A percentile compares a stretch with the other conserved stretches of the same genome.
These are phyloP conservation scores for Geum urbanum DNA, from an alignment of 306 rosid species.

Conservation along the genomic window DNA sequence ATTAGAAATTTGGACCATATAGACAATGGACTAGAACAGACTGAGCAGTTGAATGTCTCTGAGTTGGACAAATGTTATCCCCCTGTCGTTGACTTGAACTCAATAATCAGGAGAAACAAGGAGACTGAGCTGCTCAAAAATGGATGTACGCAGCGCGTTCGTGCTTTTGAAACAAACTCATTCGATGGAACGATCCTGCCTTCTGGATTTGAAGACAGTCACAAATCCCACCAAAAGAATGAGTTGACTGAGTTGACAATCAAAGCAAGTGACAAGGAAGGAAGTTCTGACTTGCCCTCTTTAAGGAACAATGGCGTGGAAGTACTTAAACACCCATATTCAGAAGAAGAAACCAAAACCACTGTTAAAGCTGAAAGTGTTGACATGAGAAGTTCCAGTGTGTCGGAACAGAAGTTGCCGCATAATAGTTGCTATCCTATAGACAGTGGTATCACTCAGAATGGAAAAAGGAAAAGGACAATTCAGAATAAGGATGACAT, in stretches of 20 bases:
- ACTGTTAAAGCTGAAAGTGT: conserved; percentile 23
- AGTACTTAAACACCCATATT: conserved; percentile 13
- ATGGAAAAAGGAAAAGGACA: conserved; percentile 23
- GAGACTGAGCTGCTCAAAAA: conserved; percentile 63
- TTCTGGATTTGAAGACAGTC: conserved; percentile 27
- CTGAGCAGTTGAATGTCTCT: conserved; percentile 30
- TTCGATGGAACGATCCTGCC: conserved; percentile 40
- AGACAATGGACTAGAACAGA: conserved; percentile 25
- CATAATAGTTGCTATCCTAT: conserved; percentile 10
- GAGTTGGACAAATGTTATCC: conserved; percentile 29
- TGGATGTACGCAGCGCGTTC: conserved; percentile 81
- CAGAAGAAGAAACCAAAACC: conserved; percentile 32
- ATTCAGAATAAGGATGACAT: conserved; percentile 19
- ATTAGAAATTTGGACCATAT: conserved; percentile 23
- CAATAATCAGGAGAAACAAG: conserved; percentile 69
- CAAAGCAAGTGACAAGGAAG: conserved; percentile 30
- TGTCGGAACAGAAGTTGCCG: conserved; percentile 19
- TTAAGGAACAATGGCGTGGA: conserved; percentile 19
- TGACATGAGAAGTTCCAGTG: conserved; percentile 18
- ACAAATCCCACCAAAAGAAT: conserved; percentile 22
- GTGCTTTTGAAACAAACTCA: conserved; percentile 67
- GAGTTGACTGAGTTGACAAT: conserved; percentile 31
- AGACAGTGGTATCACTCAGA: conserved; percentile 12
- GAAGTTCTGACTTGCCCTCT: conserved; percentile 14
- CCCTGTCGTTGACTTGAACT: conserved; percentile 54